Evolutionary conservation across 371 early-diverging fungal species (phyloP).

Genomic region (Rhizopus sp.): DNA sequence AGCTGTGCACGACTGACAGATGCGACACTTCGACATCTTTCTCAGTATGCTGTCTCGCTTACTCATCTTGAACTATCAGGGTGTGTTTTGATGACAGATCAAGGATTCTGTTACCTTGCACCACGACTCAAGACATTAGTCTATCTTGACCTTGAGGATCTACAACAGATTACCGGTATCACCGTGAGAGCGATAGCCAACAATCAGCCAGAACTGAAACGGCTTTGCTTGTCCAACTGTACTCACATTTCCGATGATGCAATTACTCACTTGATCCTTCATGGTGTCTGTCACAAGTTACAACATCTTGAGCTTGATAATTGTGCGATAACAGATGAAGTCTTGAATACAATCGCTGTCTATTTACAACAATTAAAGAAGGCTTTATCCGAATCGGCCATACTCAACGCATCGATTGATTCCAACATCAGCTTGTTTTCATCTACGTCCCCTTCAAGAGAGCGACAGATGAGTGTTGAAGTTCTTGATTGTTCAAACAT

Average conservation of each 20-base stretch:
- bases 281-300: constrained; percentile 33
- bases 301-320: constrained; percentile 44
- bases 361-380: constrained; percentile 14
- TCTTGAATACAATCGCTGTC: constrained; percentile 30
- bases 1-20: constrained; percentile 51
- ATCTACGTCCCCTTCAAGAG: background rate
- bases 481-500: constrained; percentile 50
- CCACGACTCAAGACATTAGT: constrained; percentile 41
- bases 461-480: constrained; percentile 31
- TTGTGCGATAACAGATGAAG: constrained; percentile 41
- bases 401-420: background rate
- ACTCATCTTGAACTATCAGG: constrained; percentile 56
- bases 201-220: constrained; percentile 34
- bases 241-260: constrained; percentile 51
- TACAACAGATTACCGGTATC: constrained; percentile 46
- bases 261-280: constrained; percentile 32
- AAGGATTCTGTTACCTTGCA: constrained; percentile 46
- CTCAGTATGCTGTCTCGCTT: constrained; percentile 32
- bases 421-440: constrained; percentile 19
- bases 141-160: constrained; percentile 58
- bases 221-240: constrained; percentile 57
- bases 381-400: background rate
- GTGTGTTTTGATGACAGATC: constrained; percentile 50
- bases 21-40: constrained; percentile 39
- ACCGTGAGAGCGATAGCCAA: constrained; percentile 52